phyloP scores from a whole-genome alignment of 1,139 yeast genomes.

The Saccharomyces hybrid region DNA sequence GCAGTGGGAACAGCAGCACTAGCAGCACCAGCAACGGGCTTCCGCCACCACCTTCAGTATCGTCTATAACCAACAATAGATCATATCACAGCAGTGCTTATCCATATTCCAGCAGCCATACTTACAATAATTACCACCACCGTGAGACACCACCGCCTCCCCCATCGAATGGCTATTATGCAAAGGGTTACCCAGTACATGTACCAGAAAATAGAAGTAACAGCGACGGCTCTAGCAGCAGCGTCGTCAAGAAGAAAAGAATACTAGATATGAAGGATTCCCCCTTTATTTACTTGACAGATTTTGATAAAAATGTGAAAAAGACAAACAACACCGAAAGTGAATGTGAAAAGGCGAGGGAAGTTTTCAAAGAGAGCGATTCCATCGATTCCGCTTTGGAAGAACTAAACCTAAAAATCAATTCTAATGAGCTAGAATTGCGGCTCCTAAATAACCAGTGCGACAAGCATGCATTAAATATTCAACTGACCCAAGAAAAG shows the following conservation, averaged over 20 bases:
- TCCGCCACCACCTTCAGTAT: slow-evolving; percentile 1
- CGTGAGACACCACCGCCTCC: slow-evolving; percentile 1
- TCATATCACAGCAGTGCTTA: not conserved
- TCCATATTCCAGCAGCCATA: not conserved
- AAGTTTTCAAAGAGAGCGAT: slow-evolving; percentile 17
- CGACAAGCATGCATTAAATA: slow-evolving; percentile 12
- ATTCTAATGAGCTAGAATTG: slow-evolving; percentile 21
- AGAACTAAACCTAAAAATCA: slow-evolving; percentile 14
- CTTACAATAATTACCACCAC: not conserved
- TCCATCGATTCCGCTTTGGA: slow-evolving; percentile 17
- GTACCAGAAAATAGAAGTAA: not conserved
- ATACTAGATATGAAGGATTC: slow-evolving; percentile 13
- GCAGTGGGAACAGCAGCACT: not conserved
- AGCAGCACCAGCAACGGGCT: not conserved
- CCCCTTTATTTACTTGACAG: slow-evolving; percentile 20
- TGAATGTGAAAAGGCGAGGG: slow-evolving; percentile 13
- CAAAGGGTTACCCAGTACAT: not conserved
- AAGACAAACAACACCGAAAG: slow-evolving; percentile 8
- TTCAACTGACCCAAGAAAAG: slow-evolving; percentile 14
- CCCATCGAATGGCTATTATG: not conserved
- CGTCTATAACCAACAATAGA: not conserved
- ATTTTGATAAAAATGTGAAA: slow-evolving; percentile 8
- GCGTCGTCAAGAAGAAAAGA: slow-evolving; percentile 4
- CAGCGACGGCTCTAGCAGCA: not conserved
- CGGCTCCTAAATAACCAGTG: slow-evolving; percentile 21